phyloP scores from a whole-genome alignment of 2,329 filamentous ascomycete genomes.

The Periconia macrospinosa region DNA sequence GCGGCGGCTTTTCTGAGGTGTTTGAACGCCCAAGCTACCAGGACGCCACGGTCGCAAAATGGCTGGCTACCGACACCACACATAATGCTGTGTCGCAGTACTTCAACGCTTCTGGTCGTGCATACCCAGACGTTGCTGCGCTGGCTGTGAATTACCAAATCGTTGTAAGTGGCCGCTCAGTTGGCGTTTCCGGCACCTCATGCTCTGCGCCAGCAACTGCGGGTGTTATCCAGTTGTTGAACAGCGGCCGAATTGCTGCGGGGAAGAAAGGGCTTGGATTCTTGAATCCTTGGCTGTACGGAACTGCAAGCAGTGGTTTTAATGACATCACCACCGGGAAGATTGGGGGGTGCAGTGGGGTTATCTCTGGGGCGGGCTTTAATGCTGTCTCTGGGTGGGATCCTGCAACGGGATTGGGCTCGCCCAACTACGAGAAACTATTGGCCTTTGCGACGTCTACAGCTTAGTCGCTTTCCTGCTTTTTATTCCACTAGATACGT shows the following conservation, averaged over 20 bases:
- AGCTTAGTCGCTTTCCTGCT: neutral
- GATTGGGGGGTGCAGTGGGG: slow-evolving; percentile 40
- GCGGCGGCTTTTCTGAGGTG: slow-evolving; percentile 53
- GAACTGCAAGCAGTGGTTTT: slow-evolving; percentile 48
- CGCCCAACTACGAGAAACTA: slow-evolving; percentile 33
- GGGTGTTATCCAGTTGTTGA: slow-evolving; percentile 62
- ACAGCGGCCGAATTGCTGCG: slow-evolving; percentile 59
- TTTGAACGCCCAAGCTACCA: slow-evolving; percentile 56
- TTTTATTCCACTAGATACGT: too few relatives aligned
- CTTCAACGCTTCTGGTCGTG: slow-evolving; percentile 58
- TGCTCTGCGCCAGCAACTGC: slow-evolving; percentile 62
- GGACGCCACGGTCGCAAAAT: slow-evolving; percentile 45
- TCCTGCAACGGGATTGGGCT: slow-evolving; percentile 41
- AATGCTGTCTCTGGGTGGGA: slow-evolving; percentile 41
- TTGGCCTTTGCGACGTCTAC: slow-evolving; percentile 16
- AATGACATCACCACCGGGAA: slow-evolving; percentile 51
- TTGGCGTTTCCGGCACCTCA: slow-evolving; percentile 53
- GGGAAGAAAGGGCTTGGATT: slow-evolving; percentile 58
- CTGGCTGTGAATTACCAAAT: slow-evolving; percentile 56
- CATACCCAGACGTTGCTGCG: slow-evolving; percentile 64
- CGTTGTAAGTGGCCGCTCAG: slow-evolving; percentile 45
- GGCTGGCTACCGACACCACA: slow-evolving; percentile 45
- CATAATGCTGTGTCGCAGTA: slow-evolving; percentile 46
- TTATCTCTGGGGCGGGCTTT: slow-evolving; percentile 32
- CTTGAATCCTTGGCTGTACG: slow-evolving; percentile 64